Conservation (phyloP, 768 basidiomycete species). For the Pholiota molesta region DNA sequence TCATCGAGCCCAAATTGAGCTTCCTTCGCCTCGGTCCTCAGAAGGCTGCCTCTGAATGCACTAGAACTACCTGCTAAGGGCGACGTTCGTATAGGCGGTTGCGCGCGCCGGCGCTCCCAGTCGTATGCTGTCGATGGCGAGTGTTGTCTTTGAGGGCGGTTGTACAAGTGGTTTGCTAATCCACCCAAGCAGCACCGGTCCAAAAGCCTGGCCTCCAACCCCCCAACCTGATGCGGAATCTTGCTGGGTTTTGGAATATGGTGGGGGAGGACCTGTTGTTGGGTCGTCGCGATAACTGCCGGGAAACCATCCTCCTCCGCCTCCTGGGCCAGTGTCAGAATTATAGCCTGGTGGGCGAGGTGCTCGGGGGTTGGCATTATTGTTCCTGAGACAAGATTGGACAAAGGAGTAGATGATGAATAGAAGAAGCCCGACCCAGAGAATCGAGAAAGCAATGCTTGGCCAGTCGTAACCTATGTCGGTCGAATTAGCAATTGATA, state of each 20-base stretch:
- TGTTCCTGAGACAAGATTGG: slow-evolving; percentile 49
- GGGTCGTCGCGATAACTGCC: slow-evolving; percentile 42
- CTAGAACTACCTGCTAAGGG: slow-evolving; percentile 22
- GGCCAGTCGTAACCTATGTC: slow-evolving; percentile 48
- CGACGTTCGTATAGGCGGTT: slow-evolving; percentile 18
- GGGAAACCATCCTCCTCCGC: slow-evolving; percentile 53
- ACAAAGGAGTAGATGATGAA: slow-evolving; percentile 63
- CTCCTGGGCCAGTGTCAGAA: slow-evolving; percentile 40
- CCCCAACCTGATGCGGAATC: slow-evolving; percentile 24
- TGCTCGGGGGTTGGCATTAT: slow-evolving; percentile 25
- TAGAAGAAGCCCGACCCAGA: slow-evolving; percentile 57
- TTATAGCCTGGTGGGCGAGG: slow-evolving; percentile 34
- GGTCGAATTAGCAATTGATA: neutral
- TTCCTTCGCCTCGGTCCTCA: slow-evolving; percentile 68
- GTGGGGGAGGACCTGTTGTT: slow-evolving; percentile 49
- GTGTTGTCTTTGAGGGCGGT: slow-evolving; percentile 12
- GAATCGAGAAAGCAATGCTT: slow-evolving; percentile 52
- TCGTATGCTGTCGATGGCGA: slow-evolving; percentile 41
- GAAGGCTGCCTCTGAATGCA: slow-evolving; percentile 29
- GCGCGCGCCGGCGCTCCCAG: slow-evolving; percentile 52
- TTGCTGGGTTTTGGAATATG: slow-evolving; percentile 51
- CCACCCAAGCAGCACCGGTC: slow-evolving; percentile 83
- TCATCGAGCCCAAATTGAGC: slow-evolving; percentile 71
- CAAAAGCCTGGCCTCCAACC: slow-evolving; percentile 80
- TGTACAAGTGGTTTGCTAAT: slow-evolving; percentile 55